These are phyloP conservation scores for Trichocladium antarcticum DNA, from an alignment of 495 filamentous ascomycete genomes.

Conservation along the genomic window DNA sequence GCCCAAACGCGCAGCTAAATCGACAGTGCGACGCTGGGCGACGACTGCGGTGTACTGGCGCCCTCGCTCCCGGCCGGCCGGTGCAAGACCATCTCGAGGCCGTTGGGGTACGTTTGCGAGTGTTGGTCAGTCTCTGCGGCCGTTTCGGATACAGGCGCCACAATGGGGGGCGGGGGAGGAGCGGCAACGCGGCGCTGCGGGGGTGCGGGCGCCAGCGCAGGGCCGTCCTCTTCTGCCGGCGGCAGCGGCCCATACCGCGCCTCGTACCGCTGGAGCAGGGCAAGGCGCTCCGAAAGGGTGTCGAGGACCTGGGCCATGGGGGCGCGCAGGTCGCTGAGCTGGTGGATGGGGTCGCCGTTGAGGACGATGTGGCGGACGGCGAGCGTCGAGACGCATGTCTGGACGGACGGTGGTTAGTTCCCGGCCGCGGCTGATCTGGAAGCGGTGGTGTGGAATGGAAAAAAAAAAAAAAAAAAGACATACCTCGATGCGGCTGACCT, in stretches of 20 bases:
- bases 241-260: conserved; percentile 32
- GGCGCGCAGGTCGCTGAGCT: conserved; percentile 38
- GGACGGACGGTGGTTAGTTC: neutral
- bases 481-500: conserved; percentile 92
- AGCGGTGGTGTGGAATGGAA: neutral
- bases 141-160: no score
- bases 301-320: conserved; percentile 40
- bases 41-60: no score
- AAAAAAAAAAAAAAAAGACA: conserved; percentile 20
- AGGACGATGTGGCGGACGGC: conserved; percentile 52
- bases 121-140: no score
- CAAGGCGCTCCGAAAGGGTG: conserved; percentile 32
- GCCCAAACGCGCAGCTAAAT: no score
- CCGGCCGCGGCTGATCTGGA: neutral
- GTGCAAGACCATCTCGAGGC: no score
- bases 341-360: conserved; percentile 26
- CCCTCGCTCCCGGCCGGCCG: no score
- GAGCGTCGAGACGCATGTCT: conserved; percentile 44
- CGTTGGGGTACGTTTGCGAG: no score
- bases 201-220: neutral
- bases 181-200: neutral
- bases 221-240: neutral
- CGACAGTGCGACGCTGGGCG: no score
- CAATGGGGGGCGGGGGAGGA: no score
- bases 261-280: conserved; percentile 40